These are phyloP conservation scores for Stemphylium beticola DNA, from an alignment of 2,329 filamentous ascomycete species.

Conservation along the genomic window DNA sequence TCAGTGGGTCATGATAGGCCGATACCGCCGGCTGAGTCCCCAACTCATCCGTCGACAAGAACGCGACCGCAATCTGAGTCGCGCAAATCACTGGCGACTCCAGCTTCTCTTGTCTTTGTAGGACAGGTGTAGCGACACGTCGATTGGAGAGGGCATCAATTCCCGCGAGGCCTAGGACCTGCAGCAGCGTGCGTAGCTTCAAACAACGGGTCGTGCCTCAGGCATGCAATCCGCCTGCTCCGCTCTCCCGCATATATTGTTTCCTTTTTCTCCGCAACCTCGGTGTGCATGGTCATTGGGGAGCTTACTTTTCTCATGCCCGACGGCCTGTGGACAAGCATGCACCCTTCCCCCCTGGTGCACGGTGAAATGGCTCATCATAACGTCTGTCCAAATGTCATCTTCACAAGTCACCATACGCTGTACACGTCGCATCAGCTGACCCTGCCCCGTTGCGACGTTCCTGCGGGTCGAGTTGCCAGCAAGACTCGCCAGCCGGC, in stretches of 20 bases:
- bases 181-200: slow-evolving; percentile 3
- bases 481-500: background rate
- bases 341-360: background rate
- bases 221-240: slow-evolving; percentile 2
- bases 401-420: background rate
- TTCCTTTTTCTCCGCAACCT: background rate
- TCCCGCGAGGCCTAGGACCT: background rate
- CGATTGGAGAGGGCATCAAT: background rate
- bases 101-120: too few species aligned
- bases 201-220: slow-evolving; percentile 9
- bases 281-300: background rate
- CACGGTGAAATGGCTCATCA: background rate
- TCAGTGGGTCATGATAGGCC: too few species aligned
- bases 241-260: slow-evolving; percentile 11
- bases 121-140: background rate
- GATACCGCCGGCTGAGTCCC: too few species aligned
- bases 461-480: background rate
- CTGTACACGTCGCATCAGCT: background rate
- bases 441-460: background rate
- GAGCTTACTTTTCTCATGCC: background rate
- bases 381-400: background rate
- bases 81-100: background rate
- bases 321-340: background rate
- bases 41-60: too few species aligned
- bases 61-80: background rate